Percentiles rank a stretch among this genome's conserved stretches.
phyloP scores from a whole-genome alignment of 805 yeast genomes.

The Candida stauntonica region DNA sequence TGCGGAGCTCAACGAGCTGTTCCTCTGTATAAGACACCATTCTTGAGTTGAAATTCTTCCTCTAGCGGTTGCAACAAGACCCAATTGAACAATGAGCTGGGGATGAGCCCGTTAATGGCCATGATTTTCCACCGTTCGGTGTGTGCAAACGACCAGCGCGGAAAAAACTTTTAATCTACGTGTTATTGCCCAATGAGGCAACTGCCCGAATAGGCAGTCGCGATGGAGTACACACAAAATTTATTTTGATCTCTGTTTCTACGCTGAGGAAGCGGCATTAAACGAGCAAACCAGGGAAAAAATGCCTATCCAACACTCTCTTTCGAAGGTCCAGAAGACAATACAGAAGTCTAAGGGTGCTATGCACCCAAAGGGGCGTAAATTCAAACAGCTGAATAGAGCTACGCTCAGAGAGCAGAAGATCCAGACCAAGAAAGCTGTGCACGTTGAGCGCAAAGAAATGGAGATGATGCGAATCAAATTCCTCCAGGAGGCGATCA shows the following conservation, averaged over 20 bases:
- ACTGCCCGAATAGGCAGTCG: background rate
- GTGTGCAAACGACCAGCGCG: background rate
- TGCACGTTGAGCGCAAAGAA: constrained; percentile 53
- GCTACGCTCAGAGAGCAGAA: constrained; percentile 85
- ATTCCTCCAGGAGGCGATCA: constrained; percentile 58
- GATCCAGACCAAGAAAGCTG: constrained; percentile 53
- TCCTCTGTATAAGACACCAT: constrained; percentile 59
- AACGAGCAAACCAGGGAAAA: background rate
- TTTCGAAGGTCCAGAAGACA: constrained; percentile 60
- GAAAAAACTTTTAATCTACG: background rate
- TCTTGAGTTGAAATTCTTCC: constrained; percentile 1
- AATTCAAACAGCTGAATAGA: constrained; percentile 74
- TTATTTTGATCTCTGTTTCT: background rate
- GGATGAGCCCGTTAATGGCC: no score
- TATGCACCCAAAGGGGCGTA: constrained; percentile 85
- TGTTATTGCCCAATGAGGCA: background rate
- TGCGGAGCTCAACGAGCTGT: constrained; percentile 55
- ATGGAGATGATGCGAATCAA: constrained; percentile 54
- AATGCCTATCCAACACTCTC: constrained; percentile 66
- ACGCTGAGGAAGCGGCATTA: background rate
- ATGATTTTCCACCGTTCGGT: no score
- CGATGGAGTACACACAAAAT: background rate
- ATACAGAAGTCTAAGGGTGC: constrained; percentile 50
- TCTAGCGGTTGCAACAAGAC: no score
- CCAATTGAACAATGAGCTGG: no score